A percentile compares a stretch with the other conserved stretches of the same genome.
Conservation (phyloP, 116 monocot species). For the Posidonia oceanica region DNA sequence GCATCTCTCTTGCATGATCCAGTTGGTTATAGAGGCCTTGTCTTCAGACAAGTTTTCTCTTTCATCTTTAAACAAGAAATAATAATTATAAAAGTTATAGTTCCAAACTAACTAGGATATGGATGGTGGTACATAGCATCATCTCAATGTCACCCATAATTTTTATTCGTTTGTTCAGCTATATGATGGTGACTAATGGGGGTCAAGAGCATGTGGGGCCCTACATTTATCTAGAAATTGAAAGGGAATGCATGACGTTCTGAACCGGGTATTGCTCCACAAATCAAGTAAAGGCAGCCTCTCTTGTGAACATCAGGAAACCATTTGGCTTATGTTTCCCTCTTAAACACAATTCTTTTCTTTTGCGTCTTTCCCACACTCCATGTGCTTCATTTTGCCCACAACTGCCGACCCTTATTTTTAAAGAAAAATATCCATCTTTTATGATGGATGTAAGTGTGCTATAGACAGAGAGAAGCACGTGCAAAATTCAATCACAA, state of each 20-base stretch:
- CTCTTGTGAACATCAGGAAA: neutral
- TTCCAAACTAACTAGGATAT: no score
- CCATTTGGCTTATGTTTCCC: conserved; percentile 1
- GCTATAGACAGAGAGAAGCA: conserved; percentile 6
- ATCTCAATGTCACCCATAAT: no score
- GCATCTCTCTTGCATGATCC: neutral
- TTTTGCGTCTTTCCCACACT: conserved; percentile 14
- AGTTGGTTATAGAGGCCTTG: neutral
- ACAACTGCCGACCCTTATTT: conserved; percentile 6
- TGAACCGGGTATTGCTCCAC: neutral
- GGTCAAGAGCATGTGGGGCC: no score
- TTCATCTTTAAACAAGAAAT: no score
- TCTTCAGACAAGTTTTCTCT: neutral
- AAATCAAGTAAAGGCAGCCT: neutral
- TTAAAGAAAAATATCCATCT: conserved; percentile 33
- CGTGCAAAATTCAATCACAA: conserved; percentile 21
- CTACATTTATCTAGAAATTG: no score
- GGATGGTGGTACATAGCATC: no score
- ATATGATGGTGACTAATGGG: no score
- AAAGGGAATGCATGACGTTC: no score
- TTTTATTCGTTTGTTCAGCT: no score
- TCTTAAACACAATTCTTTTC: conserved; percentile 11
- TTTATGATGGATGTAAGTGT: conserved; percentile 1
- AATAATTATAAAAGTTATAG: no score
- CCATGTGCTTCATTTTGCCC: conserved; percentile 30